These are phyloP conservation scores for Aspergillus tubingensis DNA, from an alignment of 2,329 filamentous ascomycete genomes.

Conservation along the genomic window DNA sequence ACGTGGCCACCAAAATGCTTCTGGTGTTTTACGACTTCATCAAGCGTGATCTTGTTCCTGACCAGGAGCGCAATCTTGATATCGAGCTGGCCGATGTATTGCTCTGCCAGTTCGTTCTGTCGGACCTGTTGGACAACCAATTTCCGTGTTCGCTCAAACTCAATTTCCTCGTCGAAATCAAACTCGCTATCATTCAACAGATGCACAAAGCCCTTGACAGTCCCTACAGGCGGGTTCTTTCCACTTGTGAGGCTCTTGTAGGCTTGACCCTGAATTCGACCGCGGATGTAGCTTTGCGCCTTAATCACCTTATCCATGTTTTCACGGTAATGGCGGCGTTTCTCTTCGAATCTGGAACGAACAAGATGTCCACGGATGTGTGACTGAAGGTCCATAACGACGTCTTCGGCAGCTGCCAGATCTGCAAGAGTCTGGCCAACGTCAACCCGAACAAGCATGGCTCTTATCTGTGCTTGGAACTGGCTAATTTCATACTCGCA, in stretches of 20 bases:
- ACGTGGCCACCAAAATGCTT: constrained; percentile 92
- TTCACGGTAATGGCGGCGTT: constrained; percentile 83
- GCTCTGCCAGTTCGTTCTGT: constrained; percentile 94
- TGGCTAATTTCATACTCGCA: constrained; percentile 67
- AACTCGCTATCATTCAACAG: constrained; percentile 97
- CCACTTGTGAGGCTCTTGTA: constrained; percentile 96
- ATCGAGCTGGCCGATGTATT: constrained; percentile 97
- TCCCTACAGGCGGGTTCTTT: constrained; percentile 94
- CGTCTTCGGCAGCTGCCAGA: constrained; percentile 80
- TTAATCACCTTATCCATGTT: constrained; percentile 99
- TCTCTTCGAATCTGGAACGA: constrained; percentile 74
- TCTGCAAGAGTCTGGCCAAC: constrained; percentile 74
- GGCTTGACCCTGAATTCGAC: constrained; percentile 92
- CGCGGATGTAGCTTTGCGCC: constrained; percentile 94
- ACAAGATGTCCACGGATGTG: constrained; percentile 72
- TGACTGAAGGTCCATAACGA: constrained; percentile 73
- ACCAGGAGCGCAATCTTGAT: constrained; percentile 98
- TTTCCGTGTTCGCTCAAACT: constrained; percentile 92
- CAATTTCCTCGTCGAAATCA: constrained; percentile 97
- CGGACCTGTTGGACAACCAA: constrained; percentile 96
- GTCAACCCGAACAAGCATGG: constrained; percentile 73
- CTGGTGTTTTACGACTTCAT: constrained; percentile 96
- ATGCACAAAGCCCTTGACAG: constrained; percentile 97
- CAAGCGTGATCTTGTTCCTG: constrained; percentile 98
- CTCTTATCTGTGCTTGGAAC: constrained; percentile 75